These are phyloP conservation scores for Aspergillus sp. DNA, from an alignment of 2,329 filamentous ascomycete species.

Conservation along the genomic window DNA sequence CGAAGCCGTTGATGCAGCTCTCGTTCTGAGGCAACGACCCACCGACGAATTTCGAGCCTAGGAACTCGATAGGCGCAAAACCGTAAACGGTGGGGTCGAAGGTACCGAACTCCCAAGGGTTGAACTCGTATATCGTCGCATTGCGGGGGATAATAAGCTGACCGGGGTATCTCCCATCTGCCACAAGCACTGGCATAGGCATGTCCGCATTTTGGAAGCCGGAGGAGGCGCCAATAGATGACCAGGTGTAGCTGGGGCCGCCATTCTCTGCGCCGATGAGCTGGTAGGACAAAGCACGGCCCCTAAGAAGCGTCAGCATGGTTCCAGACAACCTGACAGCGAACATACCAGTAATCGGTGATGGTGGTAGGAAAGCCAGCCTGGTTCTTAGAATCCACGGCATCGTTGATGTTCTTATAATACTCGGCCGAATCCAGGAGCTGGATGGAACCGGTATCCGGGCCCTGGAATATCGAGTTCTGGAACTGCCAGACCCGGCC, in stretches of 20 bases:
- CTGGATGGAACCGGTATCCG: constrained; percentile 29
- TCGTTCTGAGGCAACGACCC: constrained; percentile 49
- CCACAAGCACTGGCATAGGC: constrained; percentile 63
- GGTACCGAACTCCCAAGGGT: constrained; percentile 66
- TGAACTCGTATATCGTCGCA: constrained; percentile 65
- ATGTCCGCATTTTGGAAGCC: constrained; percentile 52
- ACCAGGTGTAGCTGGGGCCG: constrained; percentile 68
- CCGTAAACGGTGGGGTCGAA: constrained; percentile 62
- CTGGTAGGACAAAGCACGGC: constrained; percentile 71
- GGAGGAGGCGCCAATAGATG: constrained; percentile 56
- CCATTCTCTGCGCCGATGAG: constrained; percentile 66
- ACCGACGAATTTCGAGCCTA: constrained; percentile 60
- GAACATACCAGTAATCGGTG: constrained; percentile 67
- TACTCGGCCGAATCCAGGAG: constrained; percentile 47
- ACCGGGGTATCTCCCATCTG: constrained; percentile 55
- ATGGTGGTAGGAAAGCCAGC: constrained; percentile 61
- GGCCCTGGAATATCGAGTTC: constrained; percentile 41
- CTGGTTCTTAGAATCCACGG: constrained; percentile 52
- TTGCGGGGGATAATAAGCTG: constrained; percentile 56
- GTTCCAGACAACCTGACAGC: neutral
- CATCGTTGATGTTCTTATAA: constrained; percentile 49
- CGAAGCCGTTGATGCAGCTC: constrained; percentile 66
- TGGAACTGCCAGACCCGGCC: constrained; percentile 21
- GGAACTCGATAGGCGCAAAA: constrained; percentile 59
- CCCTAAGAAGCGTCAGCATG: constrained; percentile 27